Conservation (phyloP, 768 basidiomycete species). For the Pulveroboletus sp. region DNA sequence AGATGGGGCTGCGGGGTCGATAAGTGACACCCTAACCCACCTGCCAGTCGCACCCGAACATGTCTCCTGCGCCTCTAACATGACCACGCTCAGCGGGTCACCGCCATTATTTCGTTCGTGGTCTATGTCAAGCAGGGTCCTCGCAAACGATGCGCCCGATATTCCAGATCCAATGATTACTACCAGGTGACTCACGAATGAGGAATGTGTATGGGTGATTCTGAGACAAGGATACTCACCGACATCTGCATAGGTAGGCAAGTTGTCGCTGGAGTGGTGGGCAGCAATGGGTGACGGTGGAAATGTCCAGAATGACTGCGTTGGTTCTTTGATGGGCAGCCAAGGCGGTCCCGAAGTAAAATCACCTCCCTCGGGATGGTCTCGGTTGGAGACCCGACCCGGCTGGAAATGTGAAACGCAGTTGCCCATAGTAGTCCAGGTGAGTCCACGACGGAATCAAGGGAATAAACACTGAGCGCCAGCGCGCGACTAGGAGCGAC, state of each 20-base stretch:
- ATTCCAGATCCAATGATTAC: conserved; percentile 58
- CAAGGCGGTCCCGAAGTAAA: conserved; percentile 10
- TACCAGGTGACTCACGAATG: conserved; percentile 3
- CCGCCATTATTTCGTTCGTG: conserved; percentile 17
- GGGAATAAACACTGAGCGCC: background rate
- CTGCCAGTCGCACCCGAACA: conserved; percentile 55
- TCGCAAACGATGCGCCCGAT: conserved; percentile 42
- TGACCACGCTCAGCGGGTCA: conserved; percentile 38
- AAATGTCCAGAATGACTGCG: conserved; percentile 61
- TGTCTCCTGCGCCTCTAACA: conserved; percentile 61
- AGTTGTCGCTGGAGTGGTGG: conserved; percentile 16
- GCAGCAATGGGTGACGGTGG: conserved; percentile 48
- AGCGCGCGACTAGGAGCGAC: background rate
- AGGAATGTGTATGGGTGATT: background rate
- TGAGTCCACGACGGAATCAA: conserved; percentile 2
- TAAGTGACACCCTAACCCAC: conserved; percentile 24
- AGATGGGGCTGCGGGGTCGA: too few relatives aligned
- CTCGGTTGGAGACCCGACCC: background rate
- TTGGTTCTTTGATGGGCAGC: conserved; percentile 54
- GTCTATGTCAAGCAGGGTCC: conserved; percentile 35
- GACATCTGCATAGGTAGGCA: conserved; percentile 57
- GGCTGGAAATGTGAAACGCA: conserved; percentile 16
- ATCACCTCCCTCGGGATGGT: conserved; percentile 2
- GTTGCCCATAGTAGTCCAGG: conserved; percentile 25
- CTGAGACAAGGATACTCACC: conserved; percentile 22